phyloP scores from a whole-genome alignment of 2,329 filamentous ascomycete genomes.

The Penicillium sp. region DNA sequence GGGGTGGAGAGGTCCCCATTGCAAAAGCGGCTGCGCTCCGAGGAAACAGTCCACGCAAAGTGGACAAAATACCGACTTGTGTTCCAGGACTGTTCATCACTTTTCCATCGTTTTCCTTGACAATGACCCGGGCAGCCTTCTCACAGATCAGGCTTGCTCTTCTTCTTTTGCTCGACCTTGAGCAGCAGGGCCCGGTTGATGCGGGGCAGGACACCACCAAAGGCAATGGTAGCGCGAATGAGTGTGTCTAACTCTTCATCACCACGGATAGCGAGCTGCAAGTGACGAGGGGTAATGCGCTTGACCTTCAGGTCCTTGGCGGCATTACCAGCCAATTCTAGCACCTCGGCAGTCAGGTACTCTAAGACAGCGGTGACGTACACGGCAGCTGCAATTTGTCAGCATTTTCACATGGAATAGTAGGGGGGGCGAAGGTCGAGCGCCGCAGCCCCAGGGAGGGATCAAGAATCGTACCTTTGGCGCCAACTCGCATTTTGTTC shows the following conservation, averaged over 20 bases:
- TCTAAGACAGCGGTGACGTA: conserved; percentile 98
- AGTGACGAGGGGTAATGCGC: conserved; percentile 95
- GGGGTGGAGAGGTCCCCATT: no score
- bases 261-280: conserved; percentile 95
- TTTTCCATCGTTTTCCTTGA: neutral
- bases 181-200: conserved; percentile 96
- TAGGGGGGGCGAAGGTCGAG: no score
- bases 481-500: conserved; percentile 99
- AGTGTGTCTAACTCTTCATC: conserved; percentile 97
- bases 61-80: neutral
- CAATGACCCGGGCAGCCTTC: neutral
- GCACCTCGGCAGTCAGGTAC: conserved; percentile 95
- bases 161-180: conserved; percentile 98
- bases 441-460: neutral
- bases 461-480: conserved; percentile 57
- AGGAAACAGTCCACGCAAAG: no score
- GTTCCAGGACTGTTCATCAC: neutral
- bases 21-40: no score
- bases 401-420: conserved; percentile 4
- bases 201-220: conserved; percentile 94
- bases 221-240: conserved; percentile 95
- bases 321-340: conserved; percentile 95
- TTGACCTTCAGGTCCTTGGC: conserved; percentile 99
- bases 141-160: conserved; percentile 52
- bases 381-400: conserved; percentile 62